Conservation (phyloP, 179 eudicot species). For the Silene coronaria region DNA sequence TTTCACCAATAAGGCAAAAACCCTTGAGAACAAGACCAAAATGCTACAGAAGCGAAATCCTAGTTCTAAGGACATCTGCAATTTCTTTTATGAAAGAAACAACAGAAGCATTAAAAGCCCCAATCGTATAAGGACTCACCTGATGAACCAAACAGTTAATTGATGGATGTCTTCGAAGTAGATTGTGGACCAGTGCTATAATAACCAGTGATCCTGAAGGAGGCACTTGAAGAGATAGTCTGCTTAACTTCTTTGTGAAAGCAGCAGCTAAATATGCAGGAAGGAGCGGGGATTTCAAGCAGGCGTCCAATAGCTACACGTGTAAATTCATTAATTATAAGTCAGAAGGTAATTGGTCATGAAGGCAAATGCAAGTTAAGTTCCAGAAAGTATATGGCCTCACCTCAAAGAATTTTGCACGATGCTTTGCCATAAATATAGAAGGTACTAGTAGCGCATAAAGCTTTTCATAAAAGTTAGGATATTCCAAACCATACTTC, state of each 20-base stretch:
- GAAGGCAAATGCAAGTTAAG: slow-evolving; percentile 1
- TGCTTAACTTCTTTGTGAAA: slow-evolving; percentile 88
- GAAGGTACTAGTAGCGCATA: slow-evolving; percentile 78
- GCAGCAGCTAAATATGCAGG: slow-evolving; percentile 94
- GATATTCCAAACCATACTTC: slow-evolving; percentile 73
- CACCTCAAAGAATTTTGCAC: slow-evolving; percentile 91
- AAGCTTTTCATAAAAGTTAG: slow-evolving; percentile 82
- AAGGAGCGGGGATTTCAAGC: slow-evolving; percentile 86
- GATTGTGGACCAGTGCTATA: slow-evolving; percentile 80
- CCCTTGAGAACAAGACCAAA: neutral
- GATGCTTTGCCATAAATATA: slow-evolving; percentile 83
- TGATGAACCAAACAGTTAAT: slow-evolving; percentile 75
- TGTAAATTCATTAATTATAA: slow-evolving; percentile 1
- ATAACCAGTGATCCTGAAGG: slow-evolving; percentile 78
- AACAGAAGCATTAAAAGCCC: neutral
- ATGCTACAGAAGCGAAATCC: neutral
- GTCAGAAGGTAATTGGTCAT: neutral
- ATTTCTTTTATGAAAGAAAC: neutral
- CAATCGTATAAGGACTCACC: slow-evolving; percentile 35
- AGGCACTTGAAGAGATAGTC: slow-evolving; percentile 76
- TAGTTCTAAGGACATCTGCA: neutral
- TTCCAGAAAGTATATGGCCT: slow-evolving; percentile 18
- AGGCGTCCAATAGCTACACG: slow-evolving; percentile 80
- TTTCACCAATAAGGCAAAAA: neutral
- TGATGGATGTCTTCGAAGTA: slow-evolving; percentile 81